Conservation (phyloP, 495 filamentous ascomycete genomes). For the Neurospora africana region DNA sequence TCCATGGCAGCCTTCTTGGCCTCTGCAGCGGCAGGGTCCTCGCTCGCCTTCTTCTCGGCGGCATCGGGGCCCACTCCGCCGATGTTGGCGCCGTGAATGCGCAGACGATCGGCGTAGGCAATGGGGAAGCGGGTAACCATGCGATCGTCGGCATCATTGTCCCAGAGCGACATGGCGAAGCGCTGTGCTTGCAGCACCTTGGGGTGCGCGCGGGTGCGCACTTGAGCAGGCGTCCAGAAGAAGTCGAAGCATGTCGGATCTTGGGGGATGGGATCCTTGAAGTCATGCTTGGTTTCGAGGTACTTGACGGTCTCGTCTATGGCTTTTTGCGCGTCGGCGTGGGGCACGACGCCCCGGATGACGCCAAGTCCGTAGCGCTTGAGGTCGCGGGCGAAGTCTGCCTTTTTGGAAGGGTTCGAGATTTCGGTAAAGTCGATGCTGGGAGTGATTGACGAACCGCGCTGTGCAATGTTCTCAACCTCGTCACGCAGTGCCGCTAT, state of each 20-base stretch:
- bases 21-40: conserved; percentile 11
- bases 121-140: conserved; percentile 52
- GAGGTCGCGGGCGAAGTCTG: conserved; percentile 42
- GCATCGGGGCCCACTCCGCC: conserved; percentile 24
- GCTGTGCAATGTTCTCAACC: conserved; percentile 41
- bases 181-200: conserved; percentile 62
- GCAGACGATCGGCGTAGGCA: conserved; percentile 73
- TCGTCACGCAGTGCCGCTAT: conserved; percentile 48
- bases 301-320: conserved; percentile 53
- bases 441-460: conserved; percentile 46
- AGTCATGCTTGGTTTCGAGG: conserved; percentile 45
- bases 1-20: conserved; percentile 24
- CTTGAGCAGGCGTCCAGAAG: conserved; percentile 81
- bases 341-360: conserved; percentile 53
- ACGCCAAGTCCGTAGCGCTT: conserved; percentile 56
- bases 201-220: conserved; percentile 66
- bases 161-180: conserved; percentile 78
- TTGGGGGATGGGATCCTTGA: conserved; percentile 40
- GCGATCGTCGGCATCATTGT: conserved; percentile 55
- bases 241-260: conserved; percentile 80
- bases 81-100: conserved; percentile 49
- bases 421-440: conserved; percentile 54
- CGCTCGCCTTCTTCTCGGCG: conserved; percentile 7
- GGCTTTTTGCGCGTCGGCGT: conserved; percentile 43
- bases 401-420: conserved; percentile 35